These are phyloP conservation scores for Rhodosorus marinus DNA, from an alignment of 23 red algal species.

Conservation along the genomic window DNA sequence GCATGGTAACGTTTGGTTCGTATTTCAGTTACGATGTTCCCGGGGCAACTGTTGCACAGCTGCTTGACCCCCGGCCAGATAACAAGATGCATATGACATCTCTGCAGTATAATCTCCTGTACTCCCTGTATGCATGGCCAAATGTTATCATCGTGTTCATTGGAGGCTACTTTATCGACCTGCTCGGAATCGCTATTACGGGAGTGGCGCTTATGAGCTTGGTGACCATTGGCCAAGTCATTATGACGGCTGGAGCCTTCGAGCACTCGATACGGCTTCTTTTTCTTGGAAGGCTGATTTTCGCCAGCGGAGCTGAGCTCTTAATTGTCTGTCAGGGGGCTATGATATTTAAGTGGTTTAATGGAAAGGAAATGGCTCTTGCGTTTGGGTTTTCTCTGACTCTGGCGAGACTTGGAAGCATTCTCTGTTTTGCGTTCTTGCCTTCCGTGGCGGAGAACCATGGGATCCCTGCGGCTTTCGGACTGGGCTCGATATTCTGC, in stretches of 20 bases:
- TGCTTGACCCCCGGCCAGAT: too few species aligned
- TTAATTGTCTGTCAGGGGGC: too few species aligned
- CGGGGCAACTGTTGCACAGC: conserved; percentile 1
- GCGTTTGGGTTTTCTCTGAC: too few species aligned
- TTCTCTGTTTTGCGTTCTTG: too few species aligned
- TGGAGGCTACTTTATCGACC: conserved; percentile 17
- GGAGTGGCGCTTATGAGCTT: conserved; percentile 2
- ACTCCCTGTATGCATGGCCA: conserved; percentile 19
- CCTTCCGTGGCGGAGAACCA: too few species aligned
- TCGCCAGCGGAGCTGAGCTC: conserved; percentile 15
- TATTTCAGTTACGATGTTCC: conserved; percentile 29
- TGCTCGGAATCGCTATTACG: not conserved
- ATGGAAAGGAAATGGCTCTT: too few species aligned
- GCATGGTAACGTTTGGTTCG: conserved; percentile 18
- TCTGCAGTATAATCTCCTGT: conserved; percentile 9
- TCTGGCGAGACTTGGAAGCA: too few species aligned
- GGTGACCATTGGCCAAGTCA: conserved; percentile 11
- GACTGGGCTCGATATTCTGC: too few species aligned
- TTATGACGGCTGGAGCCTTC: not conserved
- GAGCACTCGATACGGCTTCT: conserved; percentile 3
- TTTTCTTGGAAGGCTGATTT: conserved; percentile 12
- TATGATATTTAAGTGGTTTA: too few species aligned
- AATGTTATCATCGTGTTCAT: conserved; percentile 14
- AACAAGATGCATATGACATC: conserved; percentile 1
- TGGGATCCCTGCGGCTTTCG: too few species aligned